Base-by-base conservation (phyloP, 768 basidiomycete genomes). In the Termitomyces bulborhizus region DNA sequence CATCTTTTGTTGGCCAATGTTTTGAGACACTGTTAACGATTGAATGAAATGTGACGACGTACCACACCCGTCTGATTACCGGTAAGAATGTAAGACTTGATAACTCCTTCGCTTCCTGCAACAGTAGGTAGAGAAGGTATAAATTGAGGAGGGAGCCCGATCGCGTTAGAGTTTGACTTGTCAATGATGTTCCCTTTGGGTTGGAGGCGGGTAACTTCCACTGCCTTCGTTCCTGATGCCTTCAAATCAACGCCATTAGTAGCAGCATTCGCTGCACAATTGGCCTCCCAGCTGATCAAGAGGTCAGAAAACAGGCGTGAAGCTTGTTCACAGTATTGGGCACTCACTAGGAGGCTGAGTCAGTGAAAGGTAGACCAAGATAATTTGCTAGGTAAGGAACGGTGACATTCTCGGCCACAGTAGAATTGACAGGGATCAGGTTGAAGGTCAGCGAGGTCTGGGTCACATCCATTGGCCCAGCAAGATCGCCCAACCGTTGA, bases 31-130 rank as follows among this genome's bases (percentile, higher is more conserved):
- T 44, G 1, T 9, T n/a, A 12, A 16, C 16, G 27, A 34, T 43
- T 21, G 4, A n/a, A 39, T 4, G 16, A 47, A 8, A 32, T 34
- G 18, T 50, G 26, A 26, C 41, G 7, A 73, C 80, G 60, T 53
- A 84, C 81, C 5, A 84, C 84, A 15, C 83, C 84, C 1, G 83
- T 84, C 57, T 74, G 73, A 24, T 77, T 79, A 55, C 76, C 78
- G 2, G 81, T 77, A 8, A 85, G 68, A 26, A 84, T 70, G 62
- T 71, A 85, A 1, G 80, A 79, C 63, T 81, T 79, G 59, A 83
- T 78, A 7, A 79, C 76, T 24, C 78, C 81, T 39, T 66, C 65
- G 51, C 76, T 81, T 3, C 79, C 82, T 31, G 70, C 66, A 3
- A 76, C 68, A 3, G 71, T 63, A 1, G 79, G 75, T 3, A 78